Evolutionary conservation across 768 basidiomycete species (phyloP), one percentile per base, ranked within the genome.

Genomic region (Candolleomyces aberdarensis): DNA sequence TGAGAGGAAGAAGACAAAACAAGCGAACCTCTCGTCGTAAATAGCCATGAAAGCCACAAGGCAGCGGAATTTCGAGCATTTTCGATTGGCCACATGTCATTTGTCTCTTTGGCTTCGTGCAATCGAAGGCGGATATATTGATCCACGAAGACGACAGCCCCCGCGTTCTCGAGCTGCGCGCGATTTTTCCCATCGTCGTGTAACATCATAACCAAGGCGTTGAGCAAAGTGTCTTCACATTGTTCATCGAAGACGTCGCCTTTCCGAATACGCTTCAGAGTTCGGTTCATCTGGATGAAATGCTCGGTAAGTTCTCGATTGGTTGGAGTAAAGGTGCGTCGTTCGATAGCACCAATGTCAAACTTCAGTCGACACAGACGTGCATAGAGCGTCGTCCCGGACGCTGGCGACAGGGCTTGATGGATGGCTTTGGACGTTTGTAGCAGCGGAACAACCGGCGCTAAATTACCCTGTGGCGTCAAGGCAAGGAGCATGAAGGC

Each of bases 121-220:
- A 87, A 74, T 7, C 78, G 77, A n/a, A 66, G 67, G 36, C 76
- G 76, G 40, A 86, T 69, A 59, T 79, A 84, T 1, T 58, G 19
- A 51, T 81, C 77, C 9, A 84, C 75, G 47, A 82, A 85, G 5
- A 62, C 62, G 41, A 78, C 76, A 3, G 86, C 74, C 3, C 80
- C 79, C 0, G 83, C 87, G 22, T 71, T 74, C 59, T 81, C 75
- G 52, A 90, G 81, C 71, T 85, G 85, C 3, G 65, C 72, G 40
- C 77, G 76, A 68, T 91, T 91, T 68, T 79, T 80, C 39, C 86
- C 87, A 70, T 90, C 88, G 71, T 87, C 84, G 63, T 90, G 88
- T 3, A 82, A 72, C 70, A 87, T 69, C 78, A 91, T 81, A 47
- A 87, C 65, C 56, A 80, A 83, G 5, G 78, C 56, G 31, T 47